Conservation (phyloP, 2,329 filamentous ascomycete species). For the Dothideomycetes sp. region DNA sequence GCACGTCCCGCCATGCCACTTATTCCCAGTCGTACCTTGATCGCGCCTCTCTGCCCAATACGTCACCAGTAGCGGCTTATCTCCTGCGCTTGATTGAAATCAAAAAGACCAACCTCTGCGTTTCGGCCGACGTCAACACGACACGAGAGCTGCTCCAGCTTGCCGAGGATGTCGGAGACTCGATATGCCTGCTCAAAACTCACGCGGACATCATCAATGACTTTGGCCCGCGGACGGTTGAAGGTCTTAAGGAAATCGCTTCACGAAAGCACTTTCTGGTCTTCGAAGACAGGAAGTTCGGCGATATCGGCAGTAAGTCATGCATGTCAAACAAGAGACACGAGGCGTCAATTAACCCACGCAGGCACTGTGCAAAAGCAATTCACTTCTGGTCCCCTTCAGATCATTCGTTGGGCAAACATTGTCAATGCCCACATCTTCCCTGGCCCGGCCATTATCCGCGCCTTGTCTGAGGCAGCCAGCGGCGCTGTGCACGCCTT, state of each 20-base stretch:
- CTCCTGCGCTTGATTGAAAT: slow-evolving; percentile 37
- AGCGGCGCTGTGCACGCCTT: slow-evolving; percentile 34
- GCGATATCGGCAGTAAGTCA: slow-evolving; percentile 42
- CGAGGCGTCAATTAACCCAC: neutral
- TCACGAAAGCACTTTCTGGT: slow-evolving; percentile 39
- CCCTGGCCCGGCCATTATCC: slow-evolving; percentile 40
- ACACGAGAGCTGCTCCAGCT: slow-evolving; percentile 44
- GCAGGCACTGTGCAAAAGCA: slow-evolving; percentile 44
- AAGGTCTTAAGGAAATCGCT: slow-evolving; percentile 36
- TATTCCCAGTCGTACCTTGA: slow-evolving; percentile 32
- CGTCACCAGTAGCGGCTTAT: slow-evolving; percentile 35
- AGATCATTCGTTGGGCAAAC: slow-evolving; percentile 41
- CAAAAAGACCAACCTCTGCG: slow-evolving; percentile 41
- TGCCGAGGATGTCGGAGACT: slow-evolving; percentile 48
- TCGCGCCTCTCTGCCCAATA: slow-evolving; percentile 31
- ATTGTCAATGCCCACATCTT: slow-evolving; percentile 43
- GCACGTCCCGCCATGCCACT: slow-evolving; percentile 24
- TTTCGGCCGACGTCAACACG: slow-evolving; percentile 47
- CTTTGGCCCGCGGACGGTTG: slow-evolving; percentile 45
- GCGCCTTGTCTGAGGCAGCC: slow-evolving; percentile 38
- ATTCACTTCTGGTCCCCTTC: slow-evolving; percentile 39
- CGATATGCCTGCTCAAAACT: slow-evolving; percentile 50
- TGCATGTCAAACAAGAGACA: neutral
- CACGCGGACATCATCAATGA: slow-evolving; percentile 52
- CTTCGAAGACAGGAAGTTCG: slow-evolving; percentile 46